Conservation (phyloP, 805 yeast genomes). For the Starmerella vaccinii region DNA sequence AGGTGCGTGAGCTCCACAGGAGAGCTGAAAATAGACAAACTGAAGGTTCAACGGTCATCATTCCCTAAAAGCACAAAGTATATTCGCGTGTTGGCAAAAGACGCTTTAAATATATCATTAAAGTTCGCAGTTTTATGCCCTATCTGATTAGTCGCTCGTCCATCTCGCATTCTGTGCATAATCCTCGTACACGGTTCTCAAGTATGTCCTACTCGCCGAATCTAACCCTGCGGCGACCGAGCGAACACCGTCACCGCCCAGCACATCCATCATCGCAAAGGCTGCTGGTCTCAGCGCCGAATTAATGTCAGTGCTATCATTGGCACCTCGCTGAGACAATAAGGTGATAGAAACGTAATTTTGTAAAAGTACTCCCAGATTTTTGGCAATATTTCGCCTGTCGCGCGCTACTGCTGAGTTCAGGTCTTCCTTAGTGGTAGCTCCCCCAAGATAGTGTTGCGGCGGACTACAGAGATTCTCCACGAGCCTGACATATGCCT, state of each 20-base stretch:
- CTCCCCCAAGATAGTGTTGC: constrained; percentile 26
- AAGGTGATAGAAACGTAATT: constrained; percentile 52
- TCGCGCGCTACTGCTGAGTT: constrained; percentile 47
- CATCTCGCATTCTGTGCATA: constrained; percentile 74
- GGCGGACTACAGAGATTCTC: constrained; percentile 68
- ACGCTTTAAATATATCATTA: no score
- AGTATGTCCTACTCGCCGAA: constrained; percentile 54
- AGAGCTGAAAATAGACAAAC: constrained; percentile 59
- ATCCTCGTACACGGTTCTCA: constrained; percentile 56
- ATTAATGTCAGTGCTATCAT: constrained; percentile 5
- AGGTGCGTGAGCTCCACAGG: constrained; percentile 48
- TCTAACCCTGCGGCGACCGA: constrained; percentile 58
- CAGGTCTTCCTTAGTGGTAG: constrained; percentile 34
- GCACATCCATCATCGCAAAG: constrained; percentile 54
- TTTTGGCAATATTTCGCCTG: constrained; percentile 35
- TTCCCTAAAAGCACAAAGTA: background rate
- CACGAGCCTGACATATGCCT: constrained; percentile 45
- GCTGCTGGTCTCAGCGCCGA: constrained; percentile 43
- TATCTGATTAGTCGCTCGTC: constrained; percentile 47
- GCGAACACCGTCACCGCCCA: constrained; percentile 57
- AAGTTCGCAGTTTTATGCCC: no score
- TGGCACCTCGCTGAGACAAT: constrained; percentile 17
- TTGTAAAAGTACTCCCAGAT: constrained; percentile 38
- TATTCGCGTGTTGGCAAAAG: no score
- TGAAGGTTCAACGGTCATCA: constrained; percentile 39